These are phyloP conservation scores for Trichosanthes cucumerina DNA, from an alignment of 306 rosid genomes.

Conservation along the genomic window DNA sequence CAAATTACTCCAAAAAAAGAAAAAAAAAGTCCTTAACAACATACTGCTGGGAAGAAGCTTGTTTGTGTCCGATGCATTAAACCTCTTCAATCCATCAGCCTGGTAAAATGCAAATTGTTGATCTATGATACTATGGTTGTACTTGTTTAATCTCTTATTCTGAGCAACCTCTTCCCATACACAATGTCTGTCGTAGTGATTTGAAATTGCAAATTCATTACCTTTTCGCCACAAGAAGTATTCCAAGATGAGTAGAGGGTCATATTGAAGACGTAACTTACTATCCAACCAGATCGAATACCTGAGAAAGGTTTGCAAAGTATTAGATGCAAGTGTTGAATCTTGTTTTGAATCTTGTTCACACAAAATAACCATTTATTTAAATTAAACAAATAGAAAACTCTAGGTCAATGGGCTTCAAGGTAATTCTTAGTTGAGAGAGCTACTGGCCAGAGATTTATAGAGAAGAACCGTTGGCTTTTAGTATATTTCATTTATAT, in stretches of 20 bases:
- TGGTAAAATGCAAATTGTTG: conserved; percentile 66
- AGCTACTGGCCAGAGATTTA: not conserved
- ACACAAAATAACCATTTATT: not conserved
- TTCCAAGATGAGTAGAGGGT: conserved; percentile 80
- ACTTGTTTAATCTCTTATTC: conserved; percentile 84
- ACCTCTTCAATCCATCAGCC: conserved; percentile 75
- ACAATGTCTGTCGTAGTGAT: conserved; percentile 88
- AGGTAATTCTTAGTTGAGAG: not conserved
- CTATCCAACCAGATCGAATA: conserved; percentile 96
- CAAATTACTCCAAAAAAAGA: conserved; percentile 11
- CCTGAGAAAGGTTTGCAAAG: conserved; percentile 29
- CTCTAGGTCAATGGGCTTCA: not conserved
- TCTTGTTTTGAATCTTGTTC: not conserved
- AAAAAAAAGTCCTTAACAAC: conserved; percentile 33
- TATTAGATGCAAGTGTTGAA: not conserved
- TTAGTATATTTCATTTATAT: not conserved
- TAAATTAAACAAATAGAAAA: not conserved
- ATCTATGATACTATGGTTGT: conserved; percentile 65
- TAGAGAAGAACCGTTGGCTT: not conserved
- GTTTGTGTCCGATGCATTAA: conserved; percentile 53
- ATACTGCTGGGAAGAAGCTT: conserved; percentile 78
- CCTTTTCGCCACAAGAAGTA: conserved; percentile 81
- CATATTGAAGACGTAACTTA: conserved; percentile 83
- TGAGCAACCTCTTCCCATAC: conserved; percentile 96
- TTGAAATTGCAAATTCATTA: conserved; percentile 89